These are phyloP conservation scores for Fusarium duplospermum DNA, from an alignment of 2,329 filamentous ascomycete species.

Conservation along the genomic window DNA sequence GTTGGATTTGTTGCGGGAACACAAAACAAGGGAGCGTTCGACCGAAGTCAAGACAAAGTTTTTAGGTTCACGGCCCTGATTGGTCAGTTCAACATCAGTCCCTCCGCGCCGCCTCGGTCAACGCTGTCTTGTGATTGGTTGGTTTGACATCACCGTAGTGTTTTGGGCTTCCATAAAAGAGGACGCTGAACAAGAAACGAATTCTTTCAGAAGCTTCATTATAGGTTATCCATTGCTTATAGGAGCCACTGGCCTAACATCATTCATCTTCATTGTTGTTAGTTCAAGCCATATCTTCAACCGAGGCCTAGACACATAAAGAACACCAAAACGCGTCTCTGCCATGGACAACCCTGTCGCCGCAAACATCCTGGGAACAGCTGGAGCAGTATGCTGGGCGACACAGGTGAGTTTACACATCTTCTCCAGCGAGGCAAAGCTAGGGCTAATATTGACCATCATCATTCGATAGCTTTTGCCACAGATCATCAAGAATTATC, in stretches of 20 bases:
- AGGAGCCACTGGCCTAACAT: not conserved
- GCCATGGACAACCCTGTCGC: not conserved
- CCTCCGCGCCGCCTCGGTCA: not conserved
- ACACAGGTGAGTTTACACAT: not conserved
- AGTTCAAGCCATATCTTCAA: not conserved
- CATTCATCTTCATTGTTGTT: not conserved
- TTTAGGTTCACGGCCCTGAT: not conserved
- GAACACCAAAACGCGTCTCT: not conserved
- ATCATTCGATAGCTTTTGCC: not conserved
- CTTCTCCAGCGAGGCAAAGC: not conserved
- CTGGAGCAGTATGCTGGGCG: not conserved
- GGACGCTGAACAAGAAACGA: not conserved
- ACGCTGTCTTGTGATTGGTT: not conserved
- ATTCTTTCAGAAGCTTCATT: not conserved
- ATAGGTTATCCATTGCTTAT: fast-evolving
- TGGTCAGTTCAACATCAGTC: not conserved
- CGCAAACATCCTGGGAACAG: not conserved
- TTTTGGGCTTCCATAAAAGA: not conserved
- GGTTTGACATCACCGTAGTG: not conserved
- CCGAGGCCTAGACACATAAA: not conserved
- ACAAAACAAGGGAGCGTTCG: not conserved
- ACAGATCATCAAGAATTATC: not conserved
- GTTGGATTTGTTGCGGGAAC: not conserved
- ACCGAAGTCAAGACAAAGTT: not conserved
- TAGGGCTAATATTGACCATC: not conserved